Percentiles rank a stretch among this genome's conserved stretches.
These are phyloP conservation scores for Hyphodiscus hymeniophilus DNA, from an alignment of 495 filamentous ascomycete species.

Conservation along the genomic window DNA sequence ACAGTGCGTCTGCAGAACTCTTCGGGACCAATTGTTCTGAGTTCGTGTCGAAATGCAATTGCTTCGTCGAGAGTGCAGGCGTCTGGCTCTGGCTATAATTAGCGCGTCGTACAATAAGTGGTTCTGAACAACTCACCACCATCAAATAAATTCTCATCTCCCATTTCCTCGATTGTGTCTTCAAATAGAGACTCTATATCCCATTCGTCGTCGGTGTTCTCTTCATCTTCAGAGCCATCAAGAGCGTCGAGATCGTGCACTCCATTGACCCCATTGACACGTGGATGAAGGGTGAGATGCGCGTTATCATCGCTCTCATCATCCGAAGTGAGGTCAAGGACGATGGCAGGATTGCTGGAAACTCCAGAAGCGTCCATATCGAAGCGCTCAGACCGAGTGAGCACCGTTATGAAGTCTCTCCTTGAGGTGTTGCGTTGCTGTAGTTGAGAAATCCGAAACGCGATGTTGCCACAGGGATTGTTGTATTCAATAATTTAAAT, in stretches of 20 bases:
- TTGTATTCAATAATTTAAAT: too few species aligned
- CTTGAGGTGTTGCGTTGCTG: too few species aligned
- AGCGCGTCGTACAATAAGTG: conserved; percentile 5
- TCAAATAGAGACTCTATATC: conserved; percentile 44
- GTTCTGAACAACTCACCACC: conserved; percentile 26
- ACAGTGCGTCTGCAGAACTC: conserved; percentile 70
- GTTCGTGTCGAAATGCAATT: conserved; percentile 51
- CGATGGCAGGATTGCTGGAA: neutral
- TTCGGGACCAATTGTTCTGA: conserved; percentile 67
- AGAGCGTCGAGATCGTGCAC: conserved; percentile 30
- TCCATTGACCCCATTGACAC: conserved; percentile 26
- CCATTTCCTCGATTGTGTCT: conserved; percentile 42
- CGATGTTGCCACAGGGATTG: too few species aligned
- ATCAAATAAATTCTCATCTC: conserved; percentile 41
- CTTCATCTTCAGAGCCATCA: conserved; percentile 18
- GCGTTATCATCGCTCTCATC: conserved; percentile 11
- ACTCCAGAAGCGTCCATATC: conserved; percentile 9
- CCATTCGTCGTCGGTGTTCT: conserved; percentile 40
- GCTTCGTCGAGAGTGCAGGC: conserved; percentile 68
- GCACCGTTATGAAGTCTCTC: too few species aligned
- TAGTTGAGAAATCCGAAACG: too few species aligned
- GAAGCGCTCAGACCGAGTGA: too few species aligned
- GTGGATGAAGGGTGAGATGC: conserved; percentile 4
- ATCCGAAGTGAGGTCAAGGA: conserved; percentile 7
- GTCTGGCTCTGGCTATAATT: conserved; percentile 12